Base-by-base conservation (phyloP, 1,284 basidiomycete species). In the Pyrrhoderma lamaoense region DNA sequence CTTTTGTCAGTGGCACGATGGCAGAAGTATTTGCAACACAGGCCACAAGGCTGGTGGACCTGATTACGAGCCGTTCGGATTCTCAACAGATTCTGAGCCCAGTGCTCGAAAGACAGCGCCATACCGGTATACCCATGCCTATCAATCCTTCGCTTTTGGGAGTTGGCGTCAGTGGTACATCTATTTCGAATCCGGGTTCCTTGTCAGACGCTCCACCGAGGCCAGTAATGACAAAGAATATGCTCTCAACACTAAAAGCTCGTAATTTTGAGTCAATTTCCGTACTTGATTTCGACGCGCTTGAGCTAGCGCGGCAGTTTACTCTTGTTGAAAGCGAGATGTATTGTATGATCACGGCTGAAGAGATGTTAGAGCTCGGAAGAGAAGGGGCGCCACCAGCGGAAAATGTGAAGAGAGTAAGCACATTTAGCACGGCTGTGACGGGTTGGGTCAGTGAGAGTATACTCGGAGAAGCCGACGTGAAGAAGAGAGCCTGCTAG, bases 401-500 rank as follows among this genome's bases (percentile, higher is more conserved):
- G 8, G 64, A 75, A 51, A 91, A 84, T 60, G 80, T 90, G 51
- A 89, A 82, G 65, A 88, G 89, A 14, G 85, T 96, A 58, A 89
- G 88, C 49, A 85, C 85, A 13, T 71, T 96, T 64, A 95, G 91
- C 63, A 98, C 94, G 19, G 82, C 86, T 49, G 85, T 93, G 58
- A 98, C 93, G 1, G 90, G 93, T 4, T 98, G 95, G 93, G 91
- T 98, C 7, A 86, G 91, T 11, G 93, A 97, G 69, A 85, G 85
- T 58, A 93, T 99, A 58, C 67, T 99, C 46, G 82, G 85, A 57
- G 93, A 98, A 67, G 77, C 75, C 46, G 94, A 98, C 67, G 76
- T 84, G 58, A 95, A 94, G 79, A 91, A 86, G 67, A 76, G 96
- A 49, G 88, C 88, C 11, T 70, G 16, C 67, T 94, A 59, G 78